phyloP scores from a whole-genome alignment of 106 monocot genomes.

The Chionographis japonica region DNA sequence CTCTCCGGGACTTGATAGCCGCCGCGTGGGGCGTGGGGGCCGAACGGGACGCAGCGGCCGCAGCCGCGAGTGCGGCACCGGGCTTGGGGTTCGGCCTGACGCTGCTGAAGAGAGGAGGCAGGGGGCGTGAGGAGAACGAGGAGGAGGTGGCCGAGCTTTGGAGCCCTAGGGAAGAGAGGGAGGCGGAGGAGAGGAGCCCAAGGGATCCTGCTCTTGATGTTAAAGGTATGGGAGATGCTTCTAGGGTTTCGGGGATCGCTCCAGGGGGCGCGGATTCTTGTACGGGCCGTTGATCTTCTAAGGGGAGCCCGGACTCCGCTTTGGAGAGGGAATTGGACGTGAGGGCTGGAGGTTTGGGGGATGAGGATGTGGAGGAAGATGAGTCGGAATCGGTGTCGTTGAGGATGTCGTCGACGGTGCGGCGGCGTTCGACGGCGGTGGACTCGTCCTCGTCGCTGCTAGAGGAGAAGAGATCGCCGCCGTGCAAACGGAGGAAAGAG shows the following conservation, averaged over 20 bases:
- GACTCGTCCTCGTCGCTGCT: conserved; percentile 16
- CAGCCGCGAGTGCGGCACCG: conserved; percentile 90
- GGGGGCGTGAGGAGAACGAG: conserved; percentile 13
- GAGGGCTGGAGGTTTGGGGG: not conserved
- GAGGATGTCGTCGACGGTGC: conserved; percentile 94
- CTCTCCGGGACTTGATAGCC: conserved; percentile 66
- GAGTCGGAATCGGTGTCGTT: conserved; percentile 37
- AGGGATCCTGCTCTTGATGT: conserved; percentile 23
- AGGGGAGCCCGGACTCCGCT: not conserved
- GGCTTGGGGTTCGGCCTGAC: conserved; percentile 62
- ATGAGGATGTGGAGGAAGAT: conserved; percentile 10
- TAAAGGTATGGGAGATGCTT: conserved; percentile 4
- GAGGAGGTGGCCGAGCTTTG: conserved; percentile 7
- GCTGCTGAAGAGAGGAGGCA: conserved; percentile 55
- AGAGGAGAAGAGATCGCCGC: conserved; percentile 26
- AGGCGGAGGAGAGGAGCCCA: conserved; percentile 13
- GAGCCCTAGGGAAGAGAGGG: conserved; percentile 35
- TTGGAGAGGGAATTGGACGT: not conserved
- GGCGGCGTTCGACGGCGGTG: conserved; percentile 30
- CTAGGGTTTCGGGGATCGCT: conserved; percentile 14
- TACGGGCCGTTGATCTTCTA: not conserved
- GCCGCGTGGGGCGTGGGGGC: conserved; percentile 68
- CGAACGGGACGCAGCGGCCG: conserved; percentile 74
- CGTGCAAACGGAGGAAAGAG: conserved; percentile 49
- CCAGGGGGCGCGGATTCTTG: not conserved